These are phyloP conservation scores for Nymphaea colorata DNA, from an alignment of 164 flowering plant species.

Conservation along the genomic window DNA sequence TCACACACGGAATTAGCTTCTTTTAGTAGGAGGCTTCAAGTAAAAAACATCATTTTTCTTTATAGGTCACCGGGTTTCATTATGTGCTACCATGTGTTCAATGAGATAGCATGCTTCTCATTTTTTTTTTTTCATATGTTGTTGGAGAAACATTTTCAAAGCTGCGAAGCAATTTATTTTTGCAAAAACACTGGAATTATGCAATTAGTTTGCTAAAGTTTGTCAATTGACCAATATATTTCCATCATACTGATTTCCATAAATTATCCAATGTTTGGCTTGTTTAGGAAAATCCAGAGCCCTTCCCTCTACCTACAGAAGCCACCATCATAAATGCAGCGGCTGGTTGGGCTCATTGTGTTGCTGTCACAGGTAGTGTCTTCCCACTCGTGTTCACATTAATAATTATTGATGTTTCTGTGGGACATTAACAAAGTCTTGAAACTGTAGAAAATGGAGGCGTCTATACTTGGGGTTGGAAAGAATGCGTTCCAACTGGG, in stretches of 20 bases:
- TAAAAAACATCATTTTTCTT: too few species aligned
- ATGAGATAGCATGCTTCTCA: too few species aligned
- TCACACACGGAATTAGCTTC: too few species aligned
- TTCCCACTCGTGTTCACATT: not conserved
- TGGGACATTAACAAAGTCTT: not conserved
- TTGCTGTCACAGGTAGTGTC: slow-evolving; percentile 64
- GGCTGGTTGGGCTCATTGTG: slow-evolving; percentile 99
- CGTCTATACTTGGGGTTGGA: slow-evolving; percentile 99
- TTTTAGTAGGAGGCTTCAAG: too few species aligned
- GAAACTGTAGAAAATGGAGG: slow-evolving; percentile 46
- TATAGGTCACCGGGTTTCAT: too few species aligned
- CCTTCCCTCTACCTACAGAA: slow-evolving; percentile 85
- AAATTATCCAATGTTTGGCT: not conserved
- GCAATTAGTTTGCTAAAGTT: not conserved
- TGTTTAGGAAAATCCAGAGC: slow-evolving; percentile 81
- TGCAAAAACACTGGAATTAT: not conserved
- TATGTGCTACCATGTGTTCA: not conserved
- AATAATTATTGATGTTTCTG: not conserved
- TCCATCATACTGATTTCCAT: not conserved
- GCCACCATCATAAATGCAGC: slow-evolving; percentile 66
- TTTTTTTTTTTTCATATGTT: slow-evolving; percentile 2
- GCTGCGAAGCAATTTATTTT: not conserved
- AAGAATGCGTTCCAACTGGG: slow-evolving; percentile 95
- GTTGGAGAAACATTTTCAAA: not conserved
- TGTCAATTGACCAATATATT: not conserved